Percentiles rank a stretch among this genome's conserved stretches.
Conservation (phyloP, 371 early-diverging fungal genomes). For the Nosema muscidifuracis region DNA sequence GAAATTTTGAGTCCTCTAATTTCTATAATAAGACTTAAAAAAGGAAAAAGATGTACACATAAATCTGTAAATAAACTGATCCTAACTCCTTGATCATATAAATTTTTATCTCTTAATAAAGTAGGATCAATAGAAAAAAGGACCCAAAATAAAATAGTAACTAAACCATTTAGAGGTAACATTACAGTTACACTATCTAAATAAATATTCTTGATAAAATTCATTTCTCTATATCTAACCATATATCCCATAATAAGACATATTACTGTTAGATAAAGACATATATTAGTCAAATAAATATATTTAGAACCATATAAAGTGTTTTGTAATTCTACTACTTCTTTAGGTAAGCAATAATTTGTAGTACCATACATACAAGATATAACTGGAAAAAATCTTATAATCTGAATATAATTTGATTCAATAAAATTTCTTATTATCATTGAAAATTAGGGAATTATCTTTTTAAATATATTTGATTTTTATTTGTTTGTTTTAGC, state of each 20-base stretch:
- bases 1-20: background rate
- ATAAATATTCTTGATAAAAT: conserved; percentile 3
- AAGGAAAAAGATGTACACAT: conserved; percentile 27
- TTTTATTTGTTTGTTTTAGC: too few species aligned
- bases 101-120: conserved; percentile 8
- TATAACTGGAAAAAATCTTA: conserved; percentile 2
- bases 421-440: background rate
- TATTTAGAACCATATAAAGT: conserved; percentile 16
- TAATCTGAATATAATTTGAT: background rate
- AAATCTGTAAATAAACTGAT: conserved; percentile 17
- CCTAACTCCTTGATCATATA: conserved; percentile 1
- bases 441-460: background rate
- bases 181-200: conserved; percentile 2
- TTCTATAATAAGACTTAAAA: conserved; percentile 14
- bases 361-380: conserved; percentile 22
- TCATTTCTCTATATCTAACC: background rate
- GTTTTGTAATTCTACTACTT: background rate
- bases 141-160: conserved; percentile 30
- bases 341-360: conserved; percentile 27
- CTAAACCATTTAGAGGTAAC: conserved; percentile 19
- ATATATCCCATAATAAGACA: conserved; percentile 13
- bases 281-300: conserved; percentile 17
- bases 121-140: conserved; percentile 23
- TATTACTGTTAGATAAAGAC: conserved; percentile 28
- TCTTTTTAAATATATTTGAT: too few species aligned